phyloP scores from a whole-genome alignment of 2,329 filamentous ascomycete species.

The Cladosporium sp. region DNA sequence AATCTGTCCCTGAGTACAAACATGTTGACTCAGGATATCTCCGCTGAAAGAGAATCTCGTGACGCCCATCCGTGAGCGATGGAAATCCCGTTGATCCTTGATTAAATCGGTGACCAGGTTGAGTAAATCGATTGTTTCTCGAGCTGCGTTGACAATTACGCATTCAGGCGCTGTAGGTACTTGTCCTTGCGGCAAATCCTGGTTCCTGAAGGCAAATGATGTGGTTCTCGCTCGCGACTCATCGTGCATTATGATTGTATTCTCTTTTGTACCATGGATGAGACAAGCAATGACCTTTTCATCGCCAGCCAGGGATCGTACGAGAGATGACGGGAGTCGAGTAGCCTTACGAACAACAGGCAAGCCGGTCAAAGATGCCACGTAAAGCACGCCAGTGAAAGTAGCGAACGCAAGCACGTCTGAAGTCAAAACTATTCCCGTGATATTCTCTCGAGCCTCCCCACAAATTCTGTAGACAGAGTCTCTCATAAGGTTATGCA shows the following conservation, averaged over 20 bases:
- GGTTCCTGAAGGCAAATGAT: not conserved
- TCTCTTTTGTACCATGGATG: not conserved
- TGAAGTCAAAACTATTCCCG: conserved; percentile 12
- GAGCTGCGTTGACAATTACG: not conserved
- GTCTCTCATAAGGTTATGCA: conserved; percentile 16
- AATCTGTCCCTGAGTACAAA: no score
- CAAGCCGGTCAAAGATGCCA: conserved; percentile 5
- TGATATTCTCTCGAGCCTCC: conserved; percentile 18
- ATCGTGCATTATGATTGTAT: not conserved
- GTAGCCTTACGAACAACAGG: not conserved
- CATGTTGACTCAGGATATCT: no score
- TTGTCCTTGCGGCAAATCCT: not conserved
- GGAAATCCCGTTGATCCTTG: no score
- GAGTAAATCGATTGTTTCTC: not conserved
- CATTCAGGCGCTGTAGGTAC: not conserved
- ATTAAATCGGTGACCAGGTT: no score
- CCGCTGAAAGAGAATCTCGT: no score
- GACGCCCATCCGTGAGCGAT: no score
- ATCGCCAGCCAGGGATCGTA: not conserved
- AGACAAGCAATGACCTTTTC: not conserved
- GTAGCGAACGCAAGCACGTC: conserved; percentile 15
- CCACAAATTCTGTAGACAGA: not conserved
- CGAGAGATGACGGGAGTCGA: not conserved
- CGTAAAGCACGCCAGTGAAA: conserved; percentile 14
- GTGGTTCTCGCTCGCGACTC: not conserved